Base-by-base conservation (phyloP, 257 asterid species). In the Plantago elongata region DNA sequence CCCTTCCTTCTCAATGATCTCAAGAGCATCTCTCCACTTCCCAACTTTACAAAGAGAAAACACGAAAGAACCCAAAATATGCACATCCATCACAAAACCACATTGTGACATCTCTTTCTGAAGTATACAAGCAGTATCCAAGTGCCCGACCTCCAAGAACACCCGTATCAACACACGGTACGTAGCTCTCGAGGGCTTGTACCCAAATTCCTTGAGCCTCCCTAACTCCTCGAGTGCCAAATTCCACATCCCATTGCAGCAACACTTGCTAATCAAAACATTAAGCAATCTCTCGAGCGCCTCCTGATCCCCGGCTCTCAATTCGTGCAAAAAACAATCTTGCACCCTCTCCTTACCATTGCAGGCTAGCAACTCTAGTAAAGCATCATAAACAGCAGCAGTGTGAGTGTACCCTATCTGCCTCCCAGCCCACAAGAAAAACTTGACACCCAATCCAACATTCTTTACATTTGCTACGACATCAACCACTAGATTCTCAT, bases 381-480 rank as follows among this genome's bases (percentile, higher is more conserved):
- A 70, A 75, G 95, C 84, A 56, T 86, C 74, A 66, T 78, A 89
- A 57, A 80, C 99, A 63, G 72, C 72, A 13, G 64, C 34, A 62
- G 72, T 86, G 72, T 89, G 99, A 79, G 51, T 65, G 72, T 89
- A 92, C 42, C 99, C 97, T 62, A 89, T 86, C 65, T 92, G 99
- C 75, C 83, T 79, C 63, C 99, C 97, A 38, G 96, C 97, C 99
- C 99, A 92, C 83, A 84, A 72, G 72, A 89, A 92, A 78, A 92
- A 89, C 75, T 76, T 84, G 13, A 84, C 83, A 16, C 97, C 99
- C 72, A 89, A 71, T 65, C 81, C 95, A 56, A 73, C 64, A 66
- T 64, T 84, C 5, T 65, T 81, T 61, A 92, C 75, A 65, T 84
- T 73, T 56, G 70, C 77, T 13, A 92, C 73, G 66, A 89, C 99